Evolutionary conservation across 2,329 filamentous ascomycete genomes (phyloP).

Genomic region (Colletotrichum karsti): DNA sequence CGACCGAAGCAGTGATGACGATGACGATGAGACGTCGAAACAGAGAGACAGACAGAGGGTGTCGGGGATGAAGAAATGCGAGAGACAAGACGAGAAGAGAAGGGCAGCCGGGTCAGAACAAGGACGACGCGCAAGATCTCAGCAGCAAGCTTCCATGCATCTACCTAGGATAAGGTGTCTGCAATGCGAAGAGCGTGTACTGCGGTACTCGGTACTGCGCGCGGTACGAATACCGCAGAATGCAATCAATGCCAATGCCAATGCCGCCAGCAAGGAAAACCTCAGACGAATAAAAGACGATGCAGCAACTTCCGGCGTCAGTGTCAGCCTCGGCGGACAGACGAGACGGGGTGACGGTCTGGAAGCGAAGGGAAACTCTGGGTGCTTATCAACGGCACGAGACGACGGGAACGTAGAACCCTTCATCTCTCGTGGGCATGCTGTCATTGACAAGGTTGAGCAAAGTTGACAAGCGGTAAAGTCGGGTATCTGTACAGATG

Average conservation of each 20-base stretch:
- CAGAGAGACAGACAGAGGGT: background rate
- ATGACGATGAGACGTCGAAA: background rate
- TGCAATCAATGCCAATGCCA: background rate
- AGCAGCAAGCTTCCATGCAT: conserved; percentile 7
- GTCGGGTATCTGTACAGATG: background rate
- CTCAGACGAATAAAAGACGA: conserved; percentile 13
- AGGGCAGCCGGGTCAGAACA: background rate
- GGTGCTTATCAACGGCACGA: background rate
- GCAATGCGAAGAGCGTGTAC: conserved; percentile 14
- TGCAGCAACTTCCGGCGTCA: background rate
- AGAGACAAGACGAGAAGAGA: background rate
- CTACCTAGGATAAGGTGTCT: background rate
- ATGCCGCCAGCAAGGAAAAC: conserved; percentile 1
- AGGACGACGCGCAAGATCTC: conserved; percentile 7
- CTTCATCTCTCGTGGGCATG: conserved; percentile 3
- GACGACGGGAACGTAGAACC: background rate
- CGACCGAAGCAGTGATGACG: background rate
- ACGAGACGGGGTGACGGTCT: background rate
- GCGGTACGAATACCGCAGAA: no score
- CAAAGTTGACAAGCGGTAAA: background rate
- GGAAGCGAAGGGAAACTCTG: background rate
- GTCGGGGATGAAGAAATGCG: background rate
- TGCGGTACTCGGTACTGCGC: no score
- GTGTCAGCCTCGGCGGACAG: conserved; percentile 3
- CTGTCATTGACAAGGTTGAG: background rate